These are phyloP conservation scores for Phyllosticta citrichinensis DNA, from an alignment of 2,329 filamentous ascomycete species.

Conservation along the genomic window DNA sequence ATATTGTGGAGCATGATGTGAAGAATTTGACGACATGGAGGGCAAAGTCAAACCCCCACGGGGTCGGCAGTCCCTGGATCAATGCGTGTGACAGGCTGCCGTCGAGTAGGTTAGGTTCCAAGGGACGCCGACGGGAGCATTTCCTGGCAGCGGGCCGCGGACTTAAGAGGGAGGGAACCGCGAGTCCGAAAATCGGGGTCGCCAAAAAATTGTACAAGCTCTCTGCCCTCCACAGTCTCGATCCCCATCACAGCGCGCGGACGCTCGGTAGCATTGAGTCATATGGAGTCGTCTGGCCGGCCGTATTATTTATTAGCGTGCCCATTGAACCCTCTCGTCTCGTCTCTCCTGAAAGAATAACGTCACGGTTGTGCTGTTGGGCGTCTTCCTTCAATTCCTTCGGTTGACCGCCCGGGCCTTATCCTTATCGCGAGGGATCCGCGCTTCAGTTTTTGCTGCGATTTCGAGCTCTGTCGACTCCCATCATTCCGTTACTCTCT, in stretches of 20 bases:
- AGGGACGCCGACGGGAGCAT: not conserved
- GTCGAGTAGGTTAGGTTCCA: not conserved
- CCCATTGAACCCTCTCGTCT: not conserved
- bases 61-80: not conserved
- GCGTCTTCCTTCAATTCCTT: not conserved
- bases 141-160: not conserved
- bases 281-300: not conserved
- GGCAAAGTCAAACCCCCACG: not conserved
- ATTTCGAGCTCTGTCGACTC: not conserved
- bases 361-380: not conserved
- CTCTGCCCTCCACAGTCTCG: not conserved
- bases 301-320: slow-evolving; percentile 3
- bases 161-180: not conserved
- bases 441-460: slow-evolving; percentile 9
- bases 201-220: not conserved
- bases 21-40: not conserved
- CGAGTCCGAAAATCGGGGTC: not conserved
- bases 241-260: not conserved
- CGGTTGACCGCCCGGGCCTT: not conserved
- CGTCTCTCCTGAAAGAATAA: not conserved
- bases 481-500: slow-evolving; percentile 1
- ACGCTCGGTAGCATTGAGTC: not conserved
- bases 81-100: not conserved
- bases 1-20: not conserved
- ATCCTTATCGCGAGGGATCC: slow-evolving; percentile 5